Base-by-base conservation (phyloP, 1,284 basidiomycete species). In the Fomitiporia mediterranea region DNA sequence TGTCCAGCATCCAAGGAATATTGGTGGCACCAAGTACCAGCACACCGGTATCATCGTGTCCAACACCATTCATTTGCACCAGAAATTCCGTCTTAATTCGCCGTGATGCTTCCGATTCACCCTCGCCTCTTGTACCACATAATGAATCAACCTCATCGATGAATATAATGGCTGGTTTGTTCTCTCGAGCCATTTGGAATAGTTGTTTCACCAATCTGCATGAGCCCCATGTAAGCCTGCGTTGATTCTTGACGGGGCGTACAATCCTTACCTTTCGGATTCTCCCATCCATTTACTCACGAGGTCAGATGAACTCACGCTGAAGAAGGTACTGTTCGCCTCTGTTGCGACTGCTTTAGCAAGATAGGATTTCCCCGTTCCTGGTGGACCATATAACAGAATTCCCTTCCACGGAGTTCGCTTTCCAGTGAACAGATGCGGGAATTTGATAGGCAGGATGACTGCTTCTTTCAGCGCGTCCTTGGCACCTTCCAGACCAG, bases 281-380 rank as follows among this genome's bases (percentile, higher is more conserved):
- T 99, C 96, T 63, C 96, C 96, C 78, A 98, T 97, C 96, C 96
- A 99, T 72, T 99, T 99, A 72, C 92, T 96, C 56, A 99, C 97
- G 53, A 99, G 77, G 68, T 99, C 97, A 70, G 87, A 90, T 50
- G 91, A 94, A 65, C 90, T 94, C 59, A 99, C 94, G 64, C 90
- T 94, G 75, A 97, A 99, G 80, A 99, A 99, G 15, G 96, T 98
- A 69, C 93, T 93, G 75, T 99, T 98, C 57, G 96, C 94, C 72
- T 99, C 96, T 17, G 96, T 99, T 21, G 96, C 97, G 39, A 99
- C 96, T 0, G 97, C 96, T 72, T 99, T 99, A 1, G 96, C 96
- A 40, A 99, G 81, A 70, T 88, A 98, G 53, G 87, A 91, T 76
- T 98, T 94, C 49, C 94, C 91, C n/a, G 94, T 94, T 15, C 94